Base-by-base conservation (phyloP, 177 flowering plant species). In the Tripterygium wilfordii region DNA sequence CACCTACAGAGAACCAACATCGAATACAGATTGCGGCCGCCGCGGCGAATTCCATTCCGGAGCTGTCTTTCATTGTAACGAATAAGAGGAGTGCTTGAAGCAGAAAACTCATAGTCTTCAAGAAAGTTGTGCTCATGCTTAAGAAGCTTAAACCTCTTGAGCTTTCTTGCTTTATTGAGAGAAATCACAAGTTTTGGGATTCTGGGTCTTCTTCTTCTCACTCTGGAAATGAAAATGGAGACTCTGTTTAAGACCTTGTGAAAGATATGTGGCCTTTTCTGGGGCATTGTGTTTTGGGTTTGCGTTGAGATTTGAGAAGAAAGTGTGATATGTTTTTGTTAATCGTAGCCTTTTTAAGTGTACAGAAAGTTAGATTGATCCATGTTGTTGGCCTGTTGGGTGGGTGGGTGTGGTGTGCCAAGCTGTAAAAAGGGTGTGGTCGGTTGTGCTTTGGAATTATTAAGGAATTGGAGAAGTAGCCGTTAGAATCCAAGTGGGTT, bases 31-130 rank as follows among this genome's bases (percentile, higher is more conserved):
- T 56, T 23, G 20, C 57, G 21, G 8, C 25, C 13, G 7, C 16
- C 2, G 6, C 51, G n/a, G n/a, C n/a, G n/a, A n/a, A n/a, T 37
- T 16, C 58, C 32, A 54, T 56, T 60, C 45, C n/a, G n/a, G n/a
- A n/a, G n/a, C n/a, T n/a, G n/a, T n/a, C n/a, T n/a, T n/a, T n/a
- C n/a, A n/a, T n/a, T n/a, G n/a, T n/a, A 60, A 1, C 53, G 64
- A 51, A 72, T 62, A 15, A 74, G 68, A 27, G 89, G 89, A n/a
- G 82, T 72, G 51, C 47, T 72, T 0, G 84, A 62, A 49, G 84
- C 76, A 36, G 86, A 79, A 52, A 78, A 80, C 58, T 78, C 64
- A 48, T 65, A 80, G 14, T 76, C 84, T 33, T 52, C 52, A 5
- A 64, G 52, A 33, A 54, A 76, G 46, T 78, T 62, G 26, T 62